These are phyloP conservation scores for Xanthoconium stramineum DNA, from an alignment of 768 basidiomycete species.

Conservation along the genomic window DNA sequence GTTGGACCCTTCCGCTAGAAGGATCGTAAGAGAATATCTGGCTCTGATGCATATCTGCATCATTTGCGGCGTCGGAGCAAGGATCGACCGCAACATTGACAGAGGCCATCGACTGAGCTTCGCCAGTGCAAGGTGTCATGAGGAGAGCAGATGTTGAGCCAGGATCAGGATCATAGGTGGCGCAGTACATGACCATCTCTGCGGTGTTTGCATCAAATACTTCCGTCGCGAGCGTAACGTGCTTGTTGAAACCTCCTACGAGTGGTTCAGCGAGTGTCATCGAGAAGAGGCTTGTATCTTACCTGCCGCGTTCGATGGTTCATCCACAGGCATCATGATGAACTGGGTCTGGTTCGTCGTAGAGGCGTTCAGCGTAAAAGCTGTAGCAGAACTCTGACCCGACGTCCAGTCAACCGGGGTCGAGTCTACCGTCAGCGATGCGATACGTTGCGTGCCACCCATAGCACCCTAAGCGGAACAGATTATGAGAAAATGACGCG, in stretches of 20 bases:
- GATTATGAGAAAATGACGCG: conserved; percentile 3
- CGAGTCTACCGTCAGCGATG: conserved; percentile 21
- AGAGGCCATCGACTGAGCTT: background rate
- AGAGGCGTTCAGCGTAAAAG: conserved; percentile 48
- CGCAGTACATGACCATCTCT: conserved; percentile 46
- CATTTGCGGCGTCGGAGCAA: conserved; percentile 4
- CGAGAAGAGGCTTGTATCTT: background rate
- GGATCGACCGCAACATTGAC: conserved; percentile 2
- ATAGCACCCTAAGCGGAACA: conserved; percentile 1
- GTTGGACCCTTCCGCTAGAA: conserved; percentile 46
- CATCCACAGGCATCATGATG: conserved; percentile 33
- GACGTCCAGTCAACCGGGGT: conserved; percentile 27
- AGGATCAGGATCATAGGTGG: conserved; percentile 58
- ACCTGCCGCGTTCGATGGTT: conserved; percentile 9
- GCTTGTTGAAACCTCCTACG: conserved; percentile 16
- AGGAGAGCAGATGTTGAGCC: conserved; percentile 46
- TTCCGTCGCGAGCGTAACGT: conserved; percentile 43
- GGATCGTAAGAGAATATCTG: conserved; percentile 61
- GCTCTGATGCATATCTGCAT: conserved; percentile 34
- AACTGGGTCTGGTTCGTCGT: conserved; percentile 44
- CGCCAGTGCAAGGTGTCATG: conserved; percentile 47
- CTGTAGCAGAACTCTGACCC: conserved; percentile 26
- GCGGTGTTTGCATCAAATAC: conserved; percentile 40
- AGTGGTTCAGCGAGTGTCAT: background rate
- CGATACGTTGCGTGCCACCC: conserved; percentile 14